phyloP scores from a whole-genome alignment of 306 rosid species.

The Vigna hirtella region DNA sequence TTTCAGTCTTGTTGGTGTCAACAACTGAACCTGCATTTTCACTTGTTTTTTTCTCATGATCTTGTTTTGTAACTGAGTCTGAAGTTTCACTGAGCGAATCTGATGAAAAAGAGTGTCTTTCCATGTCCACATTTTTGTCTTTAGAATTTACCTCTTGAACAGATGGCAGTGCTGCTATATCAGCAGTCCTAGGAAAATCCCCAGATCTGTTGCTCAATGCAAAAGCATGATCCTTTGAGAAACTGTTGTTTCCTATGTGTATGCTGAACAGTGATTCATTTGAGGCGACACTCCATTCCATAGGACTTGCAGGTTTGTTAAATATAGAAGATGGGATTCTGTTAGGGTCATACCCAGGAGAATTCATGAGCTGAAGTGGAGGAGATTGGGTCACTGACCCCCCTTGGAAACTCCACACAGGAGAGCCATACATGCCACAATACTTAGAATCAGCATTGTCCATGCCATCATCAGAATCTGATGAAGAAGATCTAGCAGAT shows the following conservation, averaged over 20 bases:
- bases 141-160: slow-evolving; percentile 29
- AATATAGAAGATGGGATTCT: slow-evolving; percentile 68
- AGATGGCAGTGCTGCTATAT: slow-evolving; percentile 27
- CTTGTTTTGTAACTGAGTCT: neutral
- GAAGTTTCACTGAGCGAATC: slow-evolving; percentile 1
- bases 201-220: slow-evolving; percentile 41
- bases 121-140: slow-evolving; percentile 12
- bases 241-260: slow-evolving; percentile 65
- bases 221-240: slow-evolving; percentile 56
- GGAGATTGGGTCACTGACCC: slow-evolving; percentile 48
- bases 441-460: slow-evolving; percentile 23
- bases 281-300: slow-evolving; percentile 75
- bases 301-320: slow-evolving; percentile 48
- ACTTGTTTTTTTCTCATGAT: neutral
- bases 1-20: slow-evolving; percentile 2
- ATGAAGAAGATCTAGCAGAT: slow-evolving; percentile 45
- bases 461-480: slow-evolving; percentile 29
- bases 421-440: slow-evolving; percentile 32
- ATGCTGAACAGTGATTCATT: slow-evolving; percentile 79
- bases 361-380: slow-evolving; percentile 26
- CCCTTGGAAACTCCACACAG: slow-evolving; percentile 52
- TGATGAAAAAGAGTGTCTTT: slow-evolving; percentile 29
- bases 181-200: slow-evolving; percentile 51
- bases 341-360: slow-evolving; percentile 59
- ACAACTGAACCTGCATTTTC: neutral